Evolutionary conservation across 2,329 filamentous ascomycete genomes (phyloP), one percentile per base, ranked within the genome.

Genomic region (Cryphonectria naterciae): DNA sequence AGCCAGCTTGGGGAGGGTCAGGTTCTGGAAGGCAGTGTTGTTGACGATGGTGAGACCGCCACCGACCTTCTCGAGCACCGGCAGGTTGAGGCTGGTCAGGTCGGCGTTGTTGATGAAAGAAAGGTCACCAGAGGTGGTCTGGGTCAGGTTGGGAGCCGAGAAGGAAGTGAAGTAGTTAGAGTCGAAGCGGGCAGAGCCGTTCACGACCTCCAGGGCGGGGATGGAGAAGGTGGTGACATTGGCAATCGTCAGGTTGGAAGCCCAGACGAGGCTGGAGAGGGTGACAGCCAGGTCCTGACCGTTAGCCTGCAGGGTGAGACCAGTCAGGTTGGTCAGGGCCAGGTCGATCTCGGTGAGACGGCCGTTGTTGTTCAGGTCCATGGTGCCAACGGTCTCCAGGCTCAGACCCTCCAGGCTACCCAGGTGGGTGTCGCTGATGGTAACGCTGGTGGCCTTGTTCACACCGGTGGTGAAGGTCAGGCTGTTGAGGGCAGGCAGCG

Each of bases 311-410:
- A 99, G 90, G 77, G 87, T 90, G 68, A 98, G 84, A 63, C 88
- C 85, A 75, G 87, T 92, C 77, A 97, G 88, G 83, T 93, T 95
- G 80, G 87, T 87, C 71, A 98, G 87, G 79, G 92, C 88, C 81
- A 94, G 93, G 79, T 89, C 88, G 84, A 97, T 93, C 73, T 85
- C 86, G 79, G 88, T 89, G 76, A 99, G 87, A 79, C 92, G 91
- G 73, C 84, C 85, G 89, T 98, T 98, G 91, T 97, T 97, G 88
- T 93, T 92, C 83, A 99, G 92, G 81, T 93, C 86, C 80, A 99
- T 88, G 75, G 84, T 86, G 70, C 88, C 87, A 68, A 94, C 91
- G n/a, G 87, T 86, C 74, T 89, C 82, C 74, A 98, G 86, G 80
- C 94, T 92, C 80, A 99, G 92, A 78, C 94, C 94, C 75, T 91